These are phyloP conservation scores for Epipyxis sp. DNA, from an alignment of 108 stramenopile species.

Conservation along the genomic window DNA sequence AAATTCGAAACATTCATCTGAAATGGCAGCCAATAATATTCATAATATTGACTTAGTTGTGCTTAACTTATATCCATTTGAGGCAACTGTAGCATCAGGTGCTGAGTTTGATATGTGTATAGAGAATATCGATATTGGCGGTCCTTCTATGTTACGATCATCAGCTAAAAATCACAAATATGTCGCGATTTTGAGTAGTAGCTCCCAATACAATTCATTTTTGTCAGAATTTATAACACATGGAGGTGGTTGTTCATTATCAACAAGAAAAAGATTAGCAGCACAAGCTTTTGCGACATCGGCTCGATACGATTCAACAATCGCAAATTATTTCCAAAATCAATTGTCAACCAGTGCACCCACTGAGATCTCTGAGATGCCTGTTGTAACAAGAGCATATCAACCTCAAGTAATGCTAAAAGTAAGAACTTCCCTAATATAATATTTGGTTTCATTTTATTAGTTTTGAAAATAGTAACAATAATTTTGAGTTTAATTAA, in stretches of 20 bases:
- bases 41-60: conserved; percentile 91
- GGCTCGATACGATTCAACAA: conserved; percentile 84
- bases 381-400: conserved; percentile 79
- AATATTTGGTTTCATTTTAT: too few relatives aligned
- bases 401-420: conserved; percentile 73
- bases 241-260: conserved; percentile 75
- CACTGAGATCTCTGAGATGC: conserved; percentile 28
- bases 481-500: too few relatives aligned
- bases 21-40: conserved; percentile 83
- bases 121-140: conserved; percentile 99
- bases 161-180: conserved; percentile 96
- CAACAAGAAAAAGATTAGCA: conserved; percentile 72
- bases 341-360: conserved; percentile 51
- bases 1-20: conserved; percentile 76
- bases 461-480: too few relatives aligned
- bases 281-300: conserved; percentile 85
- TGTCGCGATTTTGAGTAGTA: conserved; percentile 83
- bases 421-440: too few relatives aligned
- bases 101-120: conserved; percentile 87
- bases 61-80: conserved; percentile 95
- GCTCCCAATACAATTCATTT: conserved; percentile 78
- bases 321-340: conserved; percentile 79
- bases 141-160: conserved; percentile 95
- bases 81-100: conserved; percentile 80
- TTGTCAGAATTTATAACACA: conserved; percentile 67